phyloP scores from a whole-genome alignment of 2,329 filamentous ascomycete genomes.

The Pezizomycotina sp. region DNA sequence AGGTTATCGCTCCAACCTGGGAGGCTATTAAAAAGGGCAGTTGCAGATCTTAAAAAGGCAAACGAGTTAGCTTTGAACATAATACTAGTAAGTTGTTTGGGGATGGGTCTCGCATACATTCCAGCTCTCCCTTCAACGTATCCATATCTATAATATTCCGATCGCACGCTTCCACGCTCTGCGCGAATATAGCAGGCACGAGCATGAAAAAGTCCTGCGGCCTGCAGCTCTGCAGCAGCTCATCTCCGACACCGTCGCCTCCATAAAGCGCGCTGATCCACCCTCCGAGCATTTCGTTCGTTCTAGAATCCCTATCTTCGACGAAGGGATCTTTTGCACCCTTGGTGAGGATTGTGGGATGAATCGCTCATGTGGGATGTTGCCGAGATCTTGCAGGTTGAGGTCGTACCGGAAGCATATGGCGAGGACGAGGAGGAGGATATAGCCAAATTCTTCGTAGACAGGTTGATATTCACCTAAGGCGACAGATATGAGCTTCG shows the following conservation, averaged over 20 bases:
- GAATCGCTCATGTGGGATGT: constrained; percentile 33
- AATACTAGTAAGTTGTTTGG: not conserved
- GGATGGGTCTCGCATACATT: constrained; percentile 41
- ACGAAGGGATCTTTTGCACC: constrained; percentile 44
- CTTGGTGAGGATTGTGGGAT: constrained; percentile 8
- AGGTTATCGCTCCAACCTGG: constrained; percentile 54
- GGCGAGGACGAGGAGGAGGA: constrained; percentile 55
- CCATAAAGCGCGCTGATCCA: constrained; percentile 70
- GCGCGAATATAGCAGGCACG: constrained; percentile 59
- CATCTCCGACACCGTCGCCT: constrained; percentile 56
- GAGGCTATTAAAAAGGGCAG: constrained; percentile 69
- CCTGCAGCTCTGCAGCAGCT: constrained; percentile 64
- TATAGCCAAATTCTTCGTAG: constrained; percentile 70
- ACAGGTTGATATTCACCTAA: constrained; percentile 62
- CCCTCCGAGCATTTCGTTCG: constrained; percentile 48
- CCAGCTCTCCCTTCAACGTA: constrained; percentile 55
- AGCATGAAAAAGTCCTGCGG: constrained; percentile 71
- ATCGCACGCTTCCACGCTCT: constrained; percentile 55
- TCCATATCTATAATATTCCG: constrained; percentile 50
- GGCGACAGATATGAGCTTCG: constrained; percentile 9
- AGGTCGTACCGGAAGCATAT: constrained; percentile 62
- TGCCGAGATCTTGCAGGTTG: constrained; percentile 45
- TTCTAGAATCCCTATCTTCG: no score
- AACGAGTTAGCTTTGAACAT: constrained; percentile 8
- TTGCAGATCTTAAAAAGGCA: constrained; percentile 42